A percentile compares a stretch with the other conserved stretches of the same genome.
phyloP scores from a whole-genome alignment of 768 basidiomycete genomes.

The Hericium alpestre region DNA sequence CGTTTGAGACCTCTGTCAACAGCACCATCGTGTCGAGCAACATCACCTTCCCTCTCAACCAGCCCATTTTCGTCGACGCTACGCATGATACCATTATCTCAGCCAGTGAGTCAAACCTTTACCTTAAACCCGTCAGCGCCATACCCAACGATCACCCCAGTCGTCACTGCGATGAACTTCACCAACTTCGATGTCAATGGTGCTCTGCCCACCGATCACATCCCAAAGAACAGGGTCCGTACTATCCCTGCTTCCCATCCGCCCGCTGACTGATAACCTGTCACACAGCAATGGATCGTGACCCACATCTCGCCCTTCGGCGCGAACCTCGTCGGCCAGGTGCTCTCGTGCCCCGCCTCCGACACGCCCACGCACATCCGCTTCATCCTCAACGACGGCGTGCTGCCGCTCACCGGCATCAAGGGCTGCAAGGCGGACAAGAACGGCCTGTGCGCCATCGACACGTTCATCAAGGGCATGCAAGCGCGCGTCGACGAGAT shows the following conservation, averaged over 20 bases:
- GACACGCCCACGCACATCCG: conserved; percentile 25
- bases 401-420: conserved; percentile 36
- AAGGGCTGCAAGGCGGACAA: conserved; percentile 29
- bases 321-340: conserved; percentile 35
- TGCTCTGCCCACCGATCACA: conserved; percentile 24
- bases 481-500: conserved; percentile 27
- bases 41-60: conserved; percentile 25
- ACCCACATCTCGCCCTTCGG: conserved; percentile 37
- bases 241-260: neutral
- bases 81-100: conserved; percentile 36
- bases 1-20: conserved; percentile 36
- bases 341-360: conserved; percentile 28
- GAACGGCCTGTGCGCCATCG: conserved; percentile 32
- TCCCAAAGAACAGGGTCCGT: conserved; percentile 22
- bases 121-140: neutral
- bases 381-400: conserved; percentile 39
- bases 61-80: conserved; percentile 35
- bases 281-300: conserved; percentile 21
- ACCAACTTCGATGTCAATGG: neutral
- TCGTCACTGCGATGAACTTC: conserved; percentile 8
- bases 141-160: conserved; percentile 7
- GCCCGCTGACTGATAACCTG: neutral
- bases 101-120: conserved; percentile 18
- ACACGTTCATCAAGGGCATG: conserved; percentile 28
- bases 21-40: conserved; percentile 31